Evolutionary conservation across 352 stramenopile genomes (phyloP), one percentile per base, ranked within the genome.

Genomic region (Phytophthora macrochlamydospora): DNA sequence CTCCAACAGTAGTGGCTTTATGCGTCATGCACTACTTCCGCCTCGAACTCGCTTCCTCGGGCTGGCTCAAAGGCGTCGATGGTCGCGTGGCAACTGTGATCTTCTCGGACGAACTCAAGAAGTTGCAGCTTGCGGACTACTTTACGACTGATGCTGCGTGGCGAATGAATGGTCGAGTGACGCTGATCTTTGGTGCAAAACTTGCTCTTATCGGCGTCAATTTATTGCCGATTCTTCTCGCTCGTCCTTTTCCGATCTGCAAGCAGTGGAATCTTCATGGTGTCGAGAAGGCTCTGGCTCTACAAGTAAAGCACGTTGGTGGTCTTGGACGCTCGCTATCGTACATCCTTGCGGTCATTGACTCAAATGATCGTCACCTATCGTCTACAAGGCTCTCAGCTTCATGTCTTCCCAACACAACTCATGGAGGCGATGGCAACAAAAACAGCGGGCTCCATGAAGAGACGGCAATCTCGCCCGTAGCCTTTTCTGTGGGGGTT

Each of bases 1-100:
- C 58, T 0, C 73, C 69, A 5, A 67, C 66, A 32, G 35, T 81
- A 13, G 2, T 69, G 3, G 38, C 74, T 7, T 56, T 74, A 18
- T 65, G 53, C 4, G 2, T 65, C 29, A 24, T 69, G n/a, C 73
- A 81, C 45, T 58, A 35, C 24, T 51, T 55, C 2, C 65, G 69
- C 0, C 7, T 37, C 4, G n/a, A 69, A 4, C 18, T 68, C 2
- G 61, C 38, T 24, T 12, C 55, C 18, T 64, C 54, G 0, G 32
- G 54, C 7, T 44, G 35, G 38, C 35, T 67, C 2, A 44, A 28
- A 14, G 59, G 63, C 0, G 48, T 74, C 2, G 66, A 70, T 32
- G 56, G 66, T 4, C 66, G 66, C 1, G 33, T 66, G 1, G 2
- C 42, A 1, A 59, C 61, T 7, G 1, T 70, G 0, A 32, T 74